These are phyloP conservation scores for Chrysopogon serrulatus DNA, from an alignment of 176 grass and related monocot species.

Conservation along the genomic window DNA sequence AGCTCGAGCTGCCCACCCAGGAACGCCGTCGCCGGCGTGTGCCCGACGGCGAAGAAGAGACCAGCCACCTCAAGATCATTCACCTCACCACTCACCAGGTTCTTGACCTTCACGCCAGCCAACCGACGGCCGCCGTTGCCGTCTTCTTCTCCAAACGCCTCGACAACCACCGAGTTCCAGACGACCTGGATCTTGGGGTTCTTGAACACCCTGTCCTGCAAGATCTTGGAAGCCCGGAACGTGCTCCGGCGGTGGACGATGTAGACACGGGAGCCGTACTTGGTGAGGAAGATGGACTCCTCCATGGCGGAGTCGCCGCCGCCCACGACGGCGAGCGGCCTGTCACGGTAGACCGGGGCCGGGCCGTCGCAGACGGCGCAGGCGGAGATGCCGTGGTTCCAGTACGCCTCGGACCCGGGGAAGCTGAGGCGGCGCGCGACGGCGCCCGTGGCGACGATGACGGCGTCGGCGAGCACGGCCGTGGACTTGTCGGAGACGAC, in stretches of 20 bases:
- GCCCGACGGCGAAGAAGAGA: conserved; percentile 88
- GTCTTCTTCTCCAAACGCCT: conserved; percentile 50
- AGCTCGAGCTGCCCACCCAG: conserved; percentile 82
- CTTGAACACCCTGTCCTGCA: conserved; percentile 71
- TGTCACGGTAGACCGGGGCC: conserved; percentile 73
- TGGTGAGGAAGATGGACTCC: conserved; percentile 91
- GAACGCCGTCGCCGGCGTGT: conserved; percentile 88
- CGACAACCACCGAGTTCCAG: conserved; percentile 79
- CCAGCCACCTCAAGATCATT: conserved; percentile 64
- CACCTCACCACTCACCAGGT: conserved; percentile 53
- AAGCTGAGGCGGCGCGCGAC: conserved; percentile 79
- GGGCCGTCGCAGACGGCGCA: conserved; percentile 96
- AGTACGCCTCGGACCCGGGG: conserved; percentile 60
- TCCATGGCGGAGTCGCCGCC: conserved; percentile 97
- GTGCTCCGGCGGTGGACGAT: conserved; percentile 82
- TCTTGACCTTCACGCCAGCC: conserved; percentile 71
- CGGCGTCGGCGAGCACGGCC: conserved; percentile 61
- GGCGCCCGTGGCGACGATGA: conserved; percentile 84
- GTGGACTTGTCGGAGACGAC: conserved; percentile 47
- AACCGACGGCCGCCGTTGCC: background rate
- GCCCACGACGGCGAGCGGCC: conserved; percentile 75
- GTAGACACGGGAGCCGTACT: conserved; percentile 88
- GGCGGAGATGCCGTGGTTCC: conserved; percentile 88
- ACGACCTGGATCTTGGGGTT: conserved; percentile 92
- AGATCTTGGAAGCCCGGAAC: conserved; percentile 93